These are phyloP conservation scores for Mycocentrospora acerina DNA, from an alignment of 2,329 filamentous ascomycete genomes.

Conservation along the genomic window DNA sequence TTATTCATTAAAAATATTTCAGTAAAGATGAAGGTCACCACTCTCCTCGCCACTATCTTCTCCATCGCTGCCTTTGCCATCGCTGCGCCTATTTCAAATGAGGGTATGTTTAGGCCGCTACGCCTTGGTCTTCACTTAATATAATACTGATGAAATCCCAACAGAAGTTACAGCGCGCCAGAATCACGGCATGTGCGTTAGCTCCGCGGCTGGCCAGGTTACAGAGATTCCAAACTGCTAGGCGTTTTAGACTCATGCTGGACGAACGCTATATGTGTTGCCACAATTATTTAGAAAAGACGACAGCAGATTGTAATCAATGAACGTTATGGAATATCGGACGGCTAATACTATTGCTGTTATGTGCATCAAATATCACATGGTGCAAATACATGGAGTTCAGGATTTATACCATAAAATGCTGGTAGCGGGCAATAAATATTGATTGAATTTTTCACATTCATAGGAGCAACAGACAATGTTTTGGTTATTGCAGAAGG, in stretches of 20 bases:
- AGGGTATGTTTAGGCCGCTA: conserved; percentile 6
- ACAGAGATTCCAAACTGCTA: conserved; percentile 20
- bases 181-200: conserved; percentile 31
- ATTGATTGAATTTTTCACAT: too few species aligned
- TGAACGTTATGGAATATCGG: too few species aligned
- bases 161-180: conserved; percentile 14
- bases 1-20: conserved; percentile 5
- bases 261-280: too few species aligned
- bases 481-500: too few species aligned
- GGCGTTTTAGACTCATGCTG: not conserved
- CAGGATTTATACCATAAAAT: too few species aligned
- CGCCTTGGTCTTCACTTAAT: not conserved
- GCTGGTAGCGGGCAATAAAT: too few species aligned
- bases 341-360: too few species aligned
- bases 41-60: conserved; percentile 24
- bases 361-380: too few species aligned
- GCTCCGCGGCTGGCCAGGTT: conserved; percentile 5
- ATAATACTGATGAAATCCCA: not conserved
- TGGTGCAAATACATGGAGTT: too few species aligned
- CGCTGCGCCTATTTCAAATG: conserved; percentile 20
- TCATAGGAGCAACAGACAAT: too few species aligned
- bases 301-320: too few species aligned
- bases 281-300: too few species aligned
- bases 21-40: conserved; percentile 30
- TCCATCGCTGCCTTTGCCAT: conserved; percentile 25